These are phyloP conservation scores for Pseudophaeomoniella oleicola DNA, from an alignment of 2,329 filamentous ascomycete species.

Conservation along the genomic window DNA sequence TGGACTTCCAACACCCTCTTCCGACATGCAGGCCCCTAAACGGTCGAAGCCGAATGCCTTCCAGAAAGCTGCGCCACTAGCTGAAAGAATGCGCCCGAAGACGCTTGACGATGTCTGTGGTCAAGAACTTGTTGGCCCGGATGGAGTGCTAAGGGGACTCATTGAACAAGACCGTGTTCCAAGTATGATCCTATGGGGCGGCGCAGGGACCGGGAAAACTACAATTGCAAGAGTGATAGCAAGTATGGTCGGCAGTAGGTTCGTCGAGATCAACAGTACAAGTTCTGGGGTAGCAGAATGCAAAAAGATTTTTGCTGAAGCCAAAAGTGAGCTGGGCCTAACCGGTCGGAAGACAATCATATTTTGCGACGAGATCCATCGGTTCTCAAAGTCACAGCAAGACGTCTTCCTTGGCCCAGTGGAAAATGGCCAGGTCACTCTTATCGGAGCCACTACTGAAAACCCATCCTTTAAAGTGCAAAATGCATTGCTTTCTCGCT, in stretches of 20 bases:
- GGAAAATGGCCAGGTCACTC: slow-evolving; percentile 74
- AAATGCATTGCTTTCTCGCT: slow-evolving; percentile 72
- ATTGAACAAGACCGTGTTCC: slow-evolving; percentile 78
- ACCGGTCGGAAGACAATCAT: slow-evolving; percentile 87
- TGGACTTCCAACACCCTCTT: slow-evolving; percentile 11
- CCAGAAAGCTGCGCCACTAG: slow-evolving; percentile 63
- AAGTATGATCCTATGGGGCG: slow-evolving; percentile 78
- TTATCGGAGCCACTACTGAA: slow-evolving; percentile 93
- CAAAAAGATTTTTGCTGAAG: slow-evolving; percentile 82
- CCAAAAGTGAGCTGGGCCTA: slow-evolving; percentile 61
- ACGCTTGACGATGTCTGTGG: slow-evolving; percentile 77
- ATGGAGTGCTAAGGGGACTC: slow-evolving; percentile 71
- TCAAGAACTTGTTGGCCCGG: slow-evolving; percentile 74
- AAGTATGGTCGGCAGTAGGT: slow-evolving; percentile 64
- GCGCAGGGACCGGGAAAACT: slow-evolving; percentile 34
- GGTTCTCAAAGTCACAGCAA: slow-evolving; percentile 84
- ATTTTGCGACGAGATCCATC: slow-evolving; percentile 93
- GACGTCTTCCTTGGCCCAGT: slow-evolving; percentile 90
- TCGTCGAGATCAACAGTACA: slow-evolving; percentile 93
- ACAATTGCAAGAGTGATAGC: slow-evolving; percentile 85
- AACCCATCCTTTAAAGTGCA: slow-evolving; percentile 93
- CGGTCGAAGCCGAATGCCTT: slow-evolving; percentile 50
- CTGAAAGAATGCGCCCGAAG: slow-evolving; percentile 82
- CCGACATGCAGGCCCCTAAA: slow-evolving; percentile 31
- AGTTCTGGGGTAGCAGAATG: slow-evolving; percentile 76